phyloP scores from a whole-genome alignment of 2,329 filamentous ascomycete species.

The Peltaster fructicola region DNA sequence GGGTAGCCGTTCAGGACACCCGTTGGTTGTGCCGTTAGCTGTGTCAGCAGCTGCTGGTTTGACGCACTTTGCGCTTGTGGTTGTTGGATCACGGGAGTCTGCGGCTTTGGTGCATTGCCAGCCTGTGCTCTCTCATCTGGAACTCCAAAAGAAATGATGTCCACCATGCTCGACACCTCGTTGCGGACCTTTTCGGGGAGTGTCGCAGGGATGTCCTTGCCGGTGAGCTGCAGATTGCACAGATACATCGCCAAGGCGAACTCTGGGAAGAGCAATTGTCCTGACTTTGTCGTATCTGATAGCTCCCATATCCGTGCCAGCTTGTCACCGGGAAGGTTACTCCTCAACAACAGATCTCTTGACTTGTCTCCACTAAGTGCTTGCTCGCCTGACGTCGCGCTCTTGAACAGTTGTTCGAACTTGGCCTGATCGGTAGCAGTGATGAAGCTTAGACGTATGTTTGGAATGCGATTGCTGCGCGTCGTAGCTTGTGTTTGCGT shows the following conservation, averaged over 20 bases:
- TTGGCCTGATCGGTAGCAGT: slow-evolving; percentile 88
- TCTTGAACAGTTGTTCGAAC: slow-evolving; percentile 96
- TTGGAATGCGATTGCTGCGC: slow-evolving; percentile 63
- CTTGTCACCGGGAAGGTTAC: slow-evolving; percentile 70
- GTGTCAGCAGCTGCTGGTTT: slow-evolving; percentile 42
- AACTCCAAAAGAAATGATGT: slow-evolving; percentile 93
- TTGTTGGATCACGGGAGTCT: slow-evolving; percentile 29
- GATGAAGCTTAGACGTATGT: slow-evolving; percentile 87
- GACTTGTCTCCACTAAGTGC: slow-evolving; percentile 86
- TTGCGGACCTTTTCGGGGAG: slow-evolving; percentile 83
- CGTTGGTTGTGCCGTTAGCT: slow-evolving; percentile 36
- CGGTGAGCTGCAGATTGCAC: slow-evolving; percentile 82
- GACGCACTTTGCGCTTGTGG: slow-evolving; percentile 47
- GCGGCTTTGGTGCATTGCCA: slow-evolving; percentile 41
- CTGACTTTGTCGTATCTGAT: slow-evolving; percentile 88
- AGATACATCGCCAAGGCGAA: slow-evolving; percentile 97
- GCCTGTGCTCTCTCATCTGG: slow-evolving; percentile 45
- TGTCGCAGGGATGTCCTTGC: slow-evolving; percentile 55
- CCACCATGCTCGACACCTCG: slow-evolving; percentile 97
- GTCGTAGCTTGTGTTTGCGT: slow-evolving; percentile 43
- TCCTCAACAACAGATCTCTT: slow-evolving; percentile 71
- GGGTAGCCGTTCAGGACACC: too few relatives aligned
- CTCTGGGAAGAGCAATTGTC: slow-evolving; percentile 90
- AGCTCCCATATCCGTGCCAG: slow-evolving; percentile 91
- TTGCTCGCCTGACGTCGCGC: slow-evolving; percentile 67